Evolutionary conservation across 345 rosid genomes (phyloP), one percentile per base, ranked within the genome.

Genomic region (Capsella bursapastoris): DNA sequence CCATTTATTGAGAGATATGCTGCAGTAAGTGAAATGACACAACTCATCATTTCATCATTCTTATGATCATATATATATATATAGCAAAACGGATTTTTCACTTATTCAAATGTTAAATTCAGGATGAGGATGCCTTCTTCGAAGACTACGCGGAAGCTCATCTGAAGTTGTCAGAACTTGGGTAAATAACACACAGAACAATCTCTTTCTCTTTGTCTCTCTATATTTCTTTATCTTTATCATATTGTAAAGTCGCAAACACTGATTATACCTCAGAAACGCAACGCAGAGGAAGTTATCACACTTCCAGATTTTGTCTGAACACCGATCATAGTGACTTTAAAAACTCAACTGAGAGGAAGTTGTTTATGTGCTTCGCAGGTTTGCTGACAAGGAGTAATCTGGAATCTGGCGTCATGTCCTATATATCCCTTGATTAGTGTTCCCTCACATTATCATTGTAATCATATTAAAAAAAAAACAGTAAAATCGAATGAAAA

Each of bases 101-200:
- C 14, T 57, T 16, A 32, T 50, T 8, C n/a, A 52, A 37, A 44
- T 35, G 38, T 40, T 51, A 43, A 38, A 14, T 51, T 31, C 71
- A 91, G 96, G 91, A 88, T 72, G 92, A 92, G 75, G 94, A 92
- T 79, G 88, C 88, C 35, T 90, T 90, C 85, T 88, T 88, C 52
- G 88, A 75, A 3, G 96, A 90, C 77, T 92, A 90, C 58, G 67
- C 81, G 1, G 94, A 86, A 58, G 86, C 96, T 45, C 96, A 90
- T 79, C 71, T 88, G 64, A 92, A 92, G 79, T 88, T 92, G 49
- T 90, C 94, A 2, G 94, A 92, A 79, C 89, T 92, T 4, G 97
- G 92, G 93, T 92, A 67, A 77, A 79, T 18, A 37, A 43, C 45
- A 22, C 38, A 64, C 3, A 18, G 9, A 64, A 55, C 45, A 15